phyloP scores from a whole-genome alignment of 345 rosid species.

The Raphanus sativus region DNA sequence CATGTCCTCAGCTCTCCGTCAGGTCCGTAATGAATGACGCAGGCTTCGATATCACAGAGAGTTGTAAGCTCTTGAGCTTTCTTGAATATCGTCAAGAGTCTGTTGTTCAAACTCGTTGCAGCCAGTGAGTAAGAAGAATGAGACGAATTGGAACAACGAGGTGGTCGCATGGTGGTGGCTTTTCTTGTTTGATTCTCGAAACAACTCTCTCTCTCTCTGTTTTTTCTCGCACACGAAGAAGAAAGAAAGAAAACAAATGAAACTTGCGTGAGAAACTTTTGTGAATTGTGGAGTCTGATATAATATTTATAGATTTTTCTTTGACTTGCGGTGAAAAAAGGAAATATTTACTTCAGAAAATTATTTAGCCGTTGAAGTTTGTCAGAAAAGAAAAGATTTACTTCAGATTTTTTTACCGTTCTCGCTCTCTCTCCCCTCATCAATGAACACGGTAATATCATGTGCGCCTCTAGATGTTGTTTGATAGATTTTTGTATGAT shows the following conservation, averaged over 20 bases:
- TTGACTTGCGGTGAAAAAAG: background rate
- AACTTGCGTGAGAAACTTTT: background rate
- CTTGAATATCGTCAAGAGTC: conserved; percentile 4
- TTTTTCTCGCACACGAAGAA: background rate
- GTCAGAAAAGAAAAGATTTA: background rate
- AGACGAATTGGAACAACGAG: background rate
- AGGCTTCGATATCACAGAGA: conserved; percentile 11
- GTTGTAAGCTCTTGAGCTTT: background rate
- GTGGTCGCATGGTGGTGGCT: background rate
- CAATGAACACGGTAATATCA: background rate
- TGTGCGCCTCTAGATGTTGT: background rate
- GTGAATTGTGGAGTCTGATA: background rate
- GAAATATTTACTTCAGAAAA: background rate
- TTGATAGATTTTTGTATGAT: background rate
- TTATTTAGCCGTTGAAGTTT: background rate
- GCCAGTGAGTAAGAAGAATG: background rate
- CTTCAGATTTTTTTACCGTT: background rate
- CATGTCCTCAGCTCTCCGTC: conserved; percentile 16
- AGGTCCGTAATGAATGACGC: conserved; percentile 19
- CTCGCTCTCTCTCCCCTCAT: background rate
- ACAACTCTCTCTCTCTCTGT: background rate
- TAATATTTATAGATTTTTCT: background rate
- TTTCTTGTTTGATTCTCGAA: background rate
- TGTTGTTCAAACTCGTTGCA: background rate
- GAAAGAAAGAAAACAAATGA: background rate